Evolutionary conservation across 2,329 filamentous ascomycete genomes (phyloP), one percentile per base, ranked within the genome.

Genomic region (Curvularia sp.): DNA sequence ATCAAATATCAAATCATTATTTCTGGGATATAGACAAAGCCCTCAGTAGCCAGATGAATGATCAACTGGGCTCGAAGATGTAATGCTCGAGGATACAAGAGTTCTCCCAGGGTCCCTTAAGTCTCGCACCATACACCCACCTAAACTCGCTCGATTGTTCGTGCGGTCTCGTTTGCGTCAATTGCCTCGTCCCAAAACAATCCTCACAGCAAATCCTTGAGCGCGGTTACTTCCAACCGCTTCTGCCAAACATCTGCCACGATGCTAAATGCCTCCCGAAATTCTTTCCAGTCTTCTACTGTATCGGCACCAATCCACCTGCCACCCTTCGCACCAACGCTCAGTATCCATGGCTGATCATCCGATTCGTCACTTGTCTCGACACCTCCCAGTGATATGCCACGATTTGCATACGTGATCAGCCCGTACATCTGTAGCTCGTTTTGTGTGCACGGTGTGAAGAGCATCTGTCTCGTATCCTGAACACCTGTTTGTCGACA

Each of bases 391-490:
- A n/a, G 38, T 15, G 5, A 15, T 15, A 13, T 31, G 30, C 4
- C 12, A 12, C 22, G 4, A 5, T 22, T 5, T 15, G 12, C 7
- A 31, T 59, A 65, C 5, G 55, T 41, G 28, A 66, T 39, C 31
- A 68, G 9, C 0, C 43, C 49, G 15, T 38, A 63, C 2, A 22
- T 8, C 30, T 41, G 30, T 9, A 68, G 9, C 7, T 66, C 60
- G 1, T 12, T 7, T 1, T 55, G 52, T 0, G 15, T 33, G 4
- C 65, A 68, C 1, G 65, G 64, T 31, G 65, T 62, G 5, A 67
- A 62, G 1, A 66, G 53, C 1, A 53, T 49, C 1, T 48, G 53
- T 1, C 28, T 53, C 0, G 53, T 15, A 10, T 22, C 13, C 5
- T 15, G 30, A n/a, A 33, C 5, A 6, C 22, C 12, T 0, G 9